These are phyloP conservation scores for Beta corolliflora DNA, from an alignment of 179 eudicot species.

Conservation along the genomic window DNA sequence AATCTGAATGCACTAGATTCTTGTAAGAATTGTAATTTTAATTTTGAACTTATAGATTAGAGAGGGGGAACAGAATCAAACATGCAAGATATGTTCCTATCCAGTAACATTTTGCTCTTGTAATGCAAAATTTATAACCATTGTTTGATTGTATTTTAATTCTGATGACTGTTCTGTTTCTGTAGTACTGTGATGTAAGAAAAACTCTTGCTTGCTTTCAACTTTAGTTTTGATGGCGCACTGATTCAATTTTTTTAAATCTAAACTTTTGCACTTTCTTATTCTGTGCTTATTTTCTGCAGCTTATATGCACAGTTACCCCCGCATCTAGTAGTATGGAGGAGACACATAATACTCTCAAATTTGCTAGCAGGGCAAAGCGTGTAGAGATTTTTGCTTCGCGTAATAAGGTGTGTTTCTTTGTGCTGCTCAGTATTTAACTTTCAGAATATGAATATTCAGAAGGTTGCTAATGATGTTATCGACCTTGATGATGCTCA, in stretches of 20 bases:
- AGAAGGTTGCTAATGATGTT: background rate
- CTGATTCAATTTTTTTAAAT: background rate
- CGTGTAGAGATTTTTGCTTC: constrained; percentile 96
- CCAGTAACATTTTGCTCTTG: background rate
- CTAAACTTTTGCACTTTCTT: constrained; percentile 3
- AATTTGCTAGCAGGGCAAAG: constrained; percentile 98
- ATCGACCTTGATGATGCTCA: constrained; percentile 28
- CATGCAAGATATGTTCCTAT: background rate
- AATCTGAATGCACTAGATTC: background rate
- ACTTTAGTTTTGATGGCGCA: background rate
- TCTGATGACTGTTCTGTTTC: background rate
- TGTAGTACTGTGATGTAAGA: background rate
- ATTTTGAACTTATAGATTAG: background rate
- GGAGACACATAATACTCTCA: constrained; percentile 96
- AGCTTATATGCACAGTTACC: constrained; percentile 98
- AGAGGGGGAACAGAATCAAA: background rate
- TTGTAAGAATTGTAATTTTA: background rate
- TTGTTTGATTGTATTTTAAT: background rate
- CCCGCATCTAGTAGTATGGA: constrained; percentile 99
- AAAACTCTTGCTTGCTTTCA: background rate
- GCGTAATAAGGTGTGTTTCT: constrained; percentile 69
- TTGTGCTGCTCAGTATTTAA: background rate
- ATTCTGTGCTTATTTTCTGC: constrained; percentile 22
- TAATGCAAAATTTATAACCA: background rate
- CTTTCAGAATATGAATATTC: background rate